A percentile compares a stretch with the other conserved stretches of the same genome.
These are phyloP conservation scores for Hypoxylon sp. DNA, from an alignment of 2,329 filamentous ascomycete genomes.

Conservation along the genomic window DNA sequence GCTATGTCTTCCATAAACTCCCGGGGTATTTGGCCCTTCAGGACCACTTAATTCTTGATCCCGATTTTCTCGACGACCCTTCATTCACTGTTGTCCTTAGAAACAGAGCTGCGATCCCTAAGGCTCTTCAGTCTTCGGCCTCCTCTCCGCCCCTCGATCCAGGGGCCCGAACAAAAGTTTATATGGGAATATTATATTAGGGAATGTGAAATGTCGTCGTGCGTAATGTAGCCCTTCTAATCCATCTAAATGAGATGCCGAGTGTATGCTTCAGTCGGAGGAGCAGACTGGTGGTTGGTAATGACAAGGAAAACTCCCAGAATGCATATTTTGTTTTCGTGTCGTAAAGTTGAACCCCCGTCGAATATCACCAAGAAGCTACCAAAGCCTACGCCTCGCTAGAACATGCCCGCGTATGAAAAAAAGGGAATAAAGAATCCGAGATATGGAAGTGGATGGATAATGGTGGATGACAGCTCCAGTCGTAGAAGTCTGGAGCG, in stretches of 20 bases:
- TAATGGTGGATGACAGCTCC: constrained; percentile 18
- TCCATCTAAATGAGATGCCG: constrained; percentile 41
- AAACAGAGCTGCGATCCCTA: constrained; percentile 1
- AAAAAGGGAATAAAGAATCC: constrained; percentile 34
- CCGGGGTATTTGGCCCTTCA: constrained; percentile 13
- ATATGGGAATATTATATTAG: constrained; percentile 39
- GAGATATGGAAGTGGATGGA: constrained; percentile 26
- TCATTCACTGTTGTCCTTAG: too few species aligned
- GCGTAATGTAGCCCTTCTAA: constrained; percentile 40
- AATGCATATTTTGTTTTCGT: constrained; percentile 42
- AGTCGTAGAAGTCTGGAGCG: constrained; percentile 21
- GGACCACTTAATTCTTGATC: constrained; percentile 8
- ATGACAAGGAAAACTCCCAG: constrained; percentile 34
- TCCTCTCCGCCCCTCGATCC: constrained; percentile 8
- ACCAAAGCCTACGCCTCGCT: constrained; percentile 48
- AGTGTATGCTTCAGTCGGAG: constrained; percentile 31
- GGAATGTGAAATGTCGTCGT: constrained; percentile 32
- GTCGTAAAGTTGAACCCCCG: constrained; percentile 39
- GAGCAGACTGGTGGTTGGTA: constrained; percentile 15
- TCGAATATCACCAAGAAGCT: constrained; percentile 43
- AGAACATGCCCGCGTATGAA: constrained; percentile 46
- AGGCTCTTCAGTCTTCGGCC: constrained; percentile 14
- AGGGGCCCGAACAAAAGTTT: constrained; percentile 17
- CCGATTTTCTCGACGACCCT: too few species aligned
- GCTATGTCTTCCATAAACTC: constrained; percentile 17